These are phyloP conservation scores for Epichloe scottii DNA, from an alignment of 2,329 filamentous ascomycete genomes.

Conservation along the genomic window DNA sequence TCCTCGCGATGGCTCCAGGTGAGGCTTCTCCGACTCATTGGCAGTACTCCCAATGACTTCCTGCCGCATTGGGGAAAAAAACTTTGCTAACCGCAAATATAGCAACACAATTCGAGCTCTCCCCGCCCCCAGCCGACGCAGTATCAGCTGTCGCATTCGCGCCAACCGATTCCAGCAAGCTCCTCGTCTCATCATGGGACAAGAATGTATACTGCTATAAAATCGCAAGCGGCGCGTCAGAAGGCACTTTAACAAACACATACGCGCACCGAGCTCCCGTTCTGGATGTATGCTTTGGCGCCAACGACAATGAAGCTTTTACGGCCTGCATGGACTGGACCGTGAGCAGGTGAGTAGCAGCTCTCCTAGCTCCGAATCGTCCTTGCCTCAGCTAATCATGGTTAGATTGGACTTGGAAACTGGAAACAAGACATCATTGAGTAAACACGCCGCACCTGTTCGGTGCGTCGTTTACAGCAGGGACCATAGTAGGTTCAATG, in stretches of 20 bases:
- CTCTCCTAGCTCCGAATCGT: not conserved
- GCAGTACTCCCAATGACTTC: not conserved
- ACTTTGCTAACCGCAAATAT: not conserved
- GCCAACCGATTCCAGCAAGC: slow-evolving; percentile 55
- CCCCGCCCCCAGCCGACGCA: slow-evolving; percentile 71
- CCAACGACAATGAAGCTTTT: slow-evolving; percentile 71
- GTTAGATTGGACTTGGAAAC: slow-evolving; percentile 54
- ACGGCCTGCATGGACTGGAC: slow-evolving; percentile 77
- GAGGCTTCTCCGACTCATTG: slow-evolving; percentile 8
- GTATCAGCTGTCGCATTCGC: slow-evolving; percentile 83
- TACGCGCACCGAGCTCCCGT: slow-evolving; percentile 77
- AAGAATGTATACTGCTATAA: slow-evolving; percentile 86
- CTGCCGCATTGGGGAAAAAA: not conserved
- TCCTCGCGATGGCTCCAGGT: slow-evolving; percentile 29
- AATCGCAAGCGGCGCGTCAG: slow-evolving; percentile 44
- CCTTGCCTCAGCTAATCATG: not conserved
- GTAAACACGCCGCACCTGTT: slow-evolving; percentile 67
- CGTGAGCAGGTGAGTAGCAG: slow-evolving; percentile 50
- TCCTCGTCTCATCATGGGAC: slow-evolving; percentile 94
- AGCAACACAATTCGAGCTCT: slow-evolving; percentile 71
- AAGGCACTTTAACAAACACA: slow-evolving; percentile 47
- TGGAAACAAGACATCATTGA: slow-evolving; percentile 61
- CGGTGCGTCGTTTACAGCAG: slow-evolving; percentile 74
- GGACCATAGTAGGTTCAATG: slow-evolving; percentile 45
- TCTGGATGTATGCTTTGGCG: slow-evolving; percentile 83